Base-by-base conservation (phyloP, 2,329 filamentous ascomycete genomes). In the Microdochium bolleyi region DNA sequence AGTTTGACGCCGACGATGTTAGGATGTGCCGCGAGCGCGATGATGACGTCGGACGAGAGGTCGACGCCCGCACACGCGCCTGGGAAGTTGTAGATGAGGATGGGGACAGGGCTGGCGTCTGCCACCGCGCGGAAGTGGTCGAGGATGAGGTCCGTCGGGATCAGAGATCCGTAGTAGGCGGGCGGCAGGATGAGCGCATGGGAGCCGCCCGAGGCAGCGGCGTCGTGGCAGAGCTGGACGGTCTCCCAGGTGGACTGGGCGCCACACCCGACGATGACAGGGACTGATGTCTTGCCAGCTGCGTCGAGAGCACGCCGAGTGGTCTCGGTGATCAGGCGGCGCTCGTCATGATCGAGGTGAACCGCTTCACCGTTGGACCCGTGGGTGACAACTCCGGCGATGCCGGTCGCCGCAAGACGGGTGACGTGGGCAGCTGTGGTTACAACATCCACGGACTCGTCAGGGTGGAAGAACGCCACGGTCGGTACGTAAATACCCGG, bases 311-410 rank as follows among this genome's bases (percentile, higher is more conserved):
- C 56, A 79, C 73, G 49, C n/a, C 85, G 83, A 2, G 85, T 85
- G 27, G 78, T 76, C 54, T 68, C 68, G 3, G 85, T 83, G 55
- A 89, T 76, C 49, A 77, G 70, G 50, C 76, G 74, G 61, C 86
- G 82, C 66, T 89, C 87, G 14, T 78, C 74, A 53, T 78, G 75
- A 46, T 80, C 80, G 3, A 89, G 73, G 55, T 88, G 85, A 2
- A 88, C 84, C 9, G 86, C 84, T 69, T 90, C 86, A 59, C 87
- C 86, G 60, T 89, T 89, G 58, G 83, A 87, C 50, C 86, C 87
- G 62, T 87, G 84, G 44, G 84, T 82, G 48, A 87, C 83, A 54
- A 89, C 69, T 64, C 50, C 27, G n/a, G 25, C 53, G 57, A 61
- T 64, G 53, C 60, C 49, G 21, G 52, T 53, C 46, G 55, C 54